phyloP scores from a whole-genome alignment of 2,329 filamentous ascomycete genomes.

The Lachnellula hyalina region DNA sequence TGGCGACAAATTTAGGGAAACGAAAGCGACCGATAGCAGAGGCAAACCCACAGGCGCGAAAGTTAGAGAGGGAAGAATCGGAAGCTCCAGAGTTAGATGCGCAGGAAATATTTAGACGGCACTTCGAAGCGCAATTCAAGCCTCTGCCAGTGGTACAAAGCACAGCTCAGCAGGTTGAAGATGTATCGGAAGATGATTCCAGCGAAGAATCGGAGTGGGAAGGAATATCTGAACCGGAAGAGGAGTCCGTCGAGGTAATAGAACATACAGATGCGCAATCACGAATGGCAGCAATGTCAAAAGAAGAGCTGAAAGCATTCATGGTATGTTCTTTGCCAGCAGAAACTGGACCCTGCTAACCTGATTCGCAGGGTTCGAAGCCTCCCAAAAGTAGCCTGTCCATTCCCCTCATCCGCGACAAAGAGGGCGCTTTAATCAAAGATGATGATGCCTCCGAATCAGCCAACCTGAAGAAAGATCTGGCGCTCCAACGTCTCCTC shows the following conservation, averaged over 20 bases:
- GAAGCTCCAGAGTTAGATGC: conserved; percentile 43
- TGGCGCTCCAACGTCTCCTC: conserved; percentile 84
- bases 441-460: conserved; percentile 55
- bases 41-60: conserved; percentile 17
- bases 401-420: conserved; percentile 26
- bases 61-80: conserved; percentile 19
- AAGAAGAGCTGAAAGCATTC: conserved; percentile 70
- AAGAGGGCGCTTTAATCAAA: conserved; percentile 23
- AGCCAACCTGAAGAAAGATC: conserved; percentile 78
- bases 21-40: conserved; percentile 39
- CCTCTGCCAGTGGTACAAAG: conserved; percentile 49
- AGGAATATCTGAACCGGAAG: conserved; percentile 53
- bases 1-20: conserved; percentile 39
- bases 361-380: conserved; percentile 26
- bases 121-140: conserved; percentile 85
- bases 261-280: conserved; percentile 34
- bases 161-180: conserved; percentile 10
- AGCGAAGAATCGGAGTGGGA: conserved; percentile 51
- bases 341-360: conserved; percentile 5
- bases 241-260: conserved; percentile 38
- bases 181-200: conserved; percentile 27
- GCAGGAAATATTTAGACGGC: conserved; percentile 70
- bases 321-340: conserved; percentile 48
- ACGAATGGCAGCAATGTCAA: conserved; percentile 44
- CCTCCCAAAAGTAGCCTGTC: conserved; percentile 18